Conservation (phyloP, 2,329 filamentous ascomycete genomes). For the Hypoxylon sp. region DNA sequence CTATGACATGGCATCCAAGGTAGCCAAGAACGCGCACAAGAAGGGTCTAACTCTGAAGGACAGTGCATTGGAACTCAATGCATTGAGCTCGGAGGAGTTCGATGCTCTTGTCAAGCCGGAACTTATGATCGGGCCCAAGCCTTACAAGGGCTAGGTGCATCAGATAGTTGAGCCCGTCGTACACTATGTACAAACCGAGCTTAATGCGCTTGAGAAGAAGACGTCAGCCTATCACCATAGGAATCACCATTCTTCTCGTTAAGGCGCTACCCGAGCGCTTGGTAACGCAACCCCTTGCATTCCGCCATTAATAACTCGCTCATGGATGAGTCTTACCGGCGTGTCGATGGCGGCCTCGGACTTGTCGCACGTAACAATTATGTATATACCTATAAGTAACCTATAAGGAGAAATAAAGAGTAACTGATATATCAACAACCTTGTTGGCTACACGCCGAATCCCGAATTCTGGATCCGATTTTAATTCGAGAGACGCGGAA, state of each 20-base stretch:
- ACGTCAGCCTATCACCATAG: slow-evolving; percentile 24
- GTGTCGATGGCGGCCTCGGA: slow-evolving; percentile 31
- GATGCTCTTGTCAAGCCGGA: slow-evolving; percentile 91
- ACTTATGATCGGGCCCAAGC: slow-evolving; percentile 90
- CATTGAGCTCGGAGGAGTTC: slow-evolving; percentile 89
- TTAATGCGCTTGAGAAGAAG: slow-evolving; percentile 40
- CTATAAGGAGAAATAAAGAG: slow-evolving; percentile 28
- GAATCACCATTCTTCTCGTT: slow-evolving; percentile 25
- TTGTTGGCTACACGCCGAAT: slow-evolving; percentile 14
- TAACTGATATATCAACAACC: slow-evolving; percentile 33
- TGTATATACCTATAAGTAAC: slow-evolving; percentile 43
- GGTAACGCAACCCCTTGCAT: slow-evolving; percentile 9
- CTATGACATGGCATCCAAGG: slow-evolving; percentile 97
- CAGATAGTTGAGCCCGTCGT: slow-evolving; percentile 45
- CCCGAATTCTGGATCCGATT: slow-evolving; percentile 24
- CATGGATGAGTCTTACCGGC: slow-evolving; percentile 18
- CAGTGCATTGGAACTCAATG: slow-evolving; percentile 93
- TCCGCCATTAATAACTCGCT: slow-evolving; percentile 4
- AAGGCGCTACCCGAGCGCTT: slow-evolving; percentile 5
- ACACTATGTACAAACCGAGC: slow-evolving; percentile 42
- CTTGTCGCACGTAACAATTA: slow-evolving; percentile 28
- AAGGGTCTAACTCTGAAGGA: slow-evolving; percentile 95
- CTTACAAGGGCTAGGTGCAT: slow-evolving; percentile 65
- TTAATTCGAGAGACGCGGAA: not conserved
- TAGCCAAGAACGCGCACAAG: slow-evolving; percentile 99